Conservation (phyloP, 2,329 filamentous ascomycete species). For the Scytalidium lignicola region DNA sequence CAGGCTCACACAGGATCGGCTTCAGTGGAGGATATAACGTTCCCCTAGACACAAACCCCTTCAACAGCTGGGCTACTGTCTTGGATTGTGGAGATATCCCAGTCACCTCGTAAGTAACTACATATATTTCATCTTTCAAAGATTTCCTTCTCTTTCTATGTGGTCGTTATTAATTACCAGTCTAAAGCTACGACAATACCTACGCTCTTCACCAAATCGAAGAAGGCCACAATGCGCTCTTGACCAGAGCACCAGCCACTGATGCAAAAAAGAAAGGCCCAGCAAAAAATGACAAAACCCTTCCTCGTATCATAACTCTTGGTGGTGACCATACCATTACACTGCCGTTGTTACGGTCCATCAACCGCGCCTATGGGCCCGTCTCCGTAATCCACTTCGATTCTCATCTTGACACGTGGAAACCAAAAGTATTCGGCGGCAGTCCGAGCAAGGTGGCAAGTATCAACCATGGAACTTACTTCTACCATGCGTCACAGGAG, state of each 20-base stretch:
- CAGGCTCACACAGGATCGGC: constrained; percentile 34
- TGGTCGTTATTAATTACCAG: constrained; percentile 4
- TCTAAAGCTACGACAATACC: constrained; percentile 69
- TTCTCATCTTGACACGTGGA: constrained; percentile 67
- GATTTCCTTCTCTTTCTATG: neutral
- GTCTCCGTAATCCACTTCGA: constrained; percentile 60
- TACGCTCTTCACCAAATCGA: constrained; percentile 82
- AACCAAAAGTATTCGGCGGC: constrained; percentile 81
- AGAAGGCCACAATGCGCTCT: constrained; percentile 71
- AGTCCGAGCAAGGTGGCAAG: constrained; percentile 69
- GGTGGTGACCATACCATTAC: constrained; percentile 61
- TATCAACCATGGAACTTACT: constrained; percentile 87
- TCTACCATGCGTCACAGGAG: constrained; percentile 76
- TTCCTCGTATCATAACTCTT: constrained; percentile 77
- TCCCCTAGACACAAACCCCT: constrained; percentile 72
- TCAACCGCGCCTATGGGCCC: constrained; percentile 56
- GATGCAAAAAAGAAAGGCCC: constrained; percentile 62
- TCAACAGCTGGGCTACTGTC: constrained; percentile 74
- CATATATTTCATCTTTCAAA: neutral
- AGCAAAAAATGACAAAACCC: constrained; percentile 66
- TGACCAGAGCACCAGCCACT: constrained; percentile 66
- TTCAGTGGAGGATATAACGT: constrained; percentile 82
- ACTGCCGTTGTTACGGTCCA: constrained; percentile 52
- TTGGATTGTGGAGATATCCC: constrained; percentile 82
- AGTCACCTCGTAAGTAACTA: constrained; percentile 66